A percentile compares a stretch with the other conserved stretches of the same genome.
Evolutionary conservation across 176 grass and related monocot genomes (phyloP).

Genomic region (Pontederia crassipes): DNA sequence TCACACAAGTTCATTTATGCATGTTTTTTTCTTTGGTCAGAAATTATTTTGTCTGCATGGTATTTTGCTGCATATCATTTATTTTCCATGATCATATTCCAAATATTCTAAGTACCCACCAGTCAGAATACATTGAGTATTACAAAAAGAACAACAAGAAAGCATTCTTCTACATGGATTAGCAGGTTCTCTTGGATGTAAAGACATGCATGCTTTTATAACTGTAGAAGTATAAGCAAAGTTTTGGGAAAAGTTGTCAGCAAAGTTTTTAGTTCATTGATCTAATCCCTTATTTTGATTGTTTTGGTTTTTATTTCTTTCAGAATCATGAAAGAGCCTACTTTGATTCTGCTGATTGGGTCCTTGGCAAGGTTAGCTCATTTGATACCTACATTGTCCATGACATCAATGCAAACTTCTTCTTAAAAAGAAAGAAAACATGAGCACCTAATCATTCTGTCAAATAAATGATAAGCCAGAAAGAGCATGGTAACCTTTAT

Average conservation of each 20-base stretch:
- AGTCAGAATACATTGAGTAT: no score
- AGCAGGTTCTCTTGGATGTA: not conserved
- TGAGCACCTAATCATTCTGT: no score
- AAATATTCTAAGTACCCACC: no score
- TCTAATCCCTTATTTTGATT: conserved; percentile 1
- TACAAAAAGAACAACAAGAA: no score
- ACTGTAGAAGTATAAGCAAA: not conserved
- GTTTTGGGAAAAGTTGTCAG: no score
- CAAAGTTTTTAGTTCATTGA: not conserved
- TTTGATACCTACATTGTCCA: not conserved
- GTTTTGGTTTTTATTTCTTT: conserved; percentile 7
- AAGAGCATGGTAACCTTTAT: not conserved
- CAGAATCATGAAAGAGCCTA: conserved; percentile 90
- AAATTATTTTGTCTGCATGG: no score
- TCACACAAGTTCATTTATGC: no score
- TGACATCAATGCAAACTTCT: not conserved
- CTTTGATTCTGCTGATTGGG: conserved; percentile 90
- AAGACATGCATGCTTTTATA: not conserved
- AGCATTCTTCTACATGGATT: no score
- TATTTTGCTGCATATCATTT: no score
- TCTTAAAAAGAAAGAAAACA: not conserved
- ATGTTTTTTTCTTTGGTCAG: no score
- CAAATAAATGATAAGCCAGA: no score
- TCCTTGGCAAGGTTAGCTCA: conserved; percentile 66
- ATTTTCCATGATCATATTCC: no score